These are phyloP conservation scores for Gynostemma pentaphyllum DNA, from an alignment of 306 rosid species.

Conservation along the genomic window DNA sequence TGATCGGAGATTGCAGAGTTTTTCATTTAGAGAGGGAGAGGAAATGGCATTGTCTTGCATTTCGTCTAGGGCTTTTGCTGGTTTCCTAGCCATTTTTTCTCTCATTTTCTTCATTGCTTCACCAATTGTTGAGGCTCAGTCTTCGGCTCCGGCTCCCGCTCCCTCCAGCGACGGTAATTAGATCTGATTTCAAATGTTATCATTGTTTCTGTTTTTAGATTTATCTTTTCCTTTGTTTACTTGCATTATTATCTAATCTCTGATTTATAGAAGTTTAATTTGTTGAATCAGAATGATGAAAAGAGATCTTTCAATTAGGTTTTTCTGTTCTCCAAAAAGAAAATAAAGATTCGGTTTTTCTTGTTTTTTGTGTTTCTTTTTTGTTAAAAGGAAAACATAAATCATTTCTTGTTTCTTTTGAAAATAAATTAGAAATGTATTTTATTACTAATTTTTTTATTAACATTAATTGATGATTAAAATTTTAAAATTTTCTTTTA, in stretches of 20 bases:
- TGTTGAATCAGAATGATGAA: not conserved
- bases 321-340: not conserved
- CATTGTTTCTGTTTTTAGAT: not conserved
- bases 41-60: conserved; percentile 27
- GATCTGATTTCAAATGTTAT: not conserved
- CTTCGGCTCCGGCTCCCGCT: conserved; percentile 35
- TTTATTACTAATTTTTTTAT: no score
- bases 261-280: not conserved
- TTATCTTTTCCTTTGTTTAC: not conserved
- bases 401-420: no score
- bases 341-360: no score
- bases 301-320: not conserved
- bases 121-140: conserved; percentile 23
- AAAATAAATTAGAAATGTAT: no score
- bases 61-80: conserved; percentile 14
- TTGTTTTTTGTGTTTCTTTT: no score
- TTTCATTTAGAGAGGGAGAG: not conserved
- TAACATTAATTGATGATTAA: no score
- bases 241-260: not conserved
- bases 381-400: no score
- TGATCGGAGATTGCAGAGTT: not conserved
- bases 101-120: conserved; percentile 33
- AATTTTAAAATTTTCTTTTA: no score
- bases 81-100: conserved; percentile 20
- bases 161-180: conserved; percentile 63